These are phyloP conservation scores for Xerocomus minutiporus DNA, from an alignment of 1,284 basidiomycete species.

Conservation along the genomic window DNA sequence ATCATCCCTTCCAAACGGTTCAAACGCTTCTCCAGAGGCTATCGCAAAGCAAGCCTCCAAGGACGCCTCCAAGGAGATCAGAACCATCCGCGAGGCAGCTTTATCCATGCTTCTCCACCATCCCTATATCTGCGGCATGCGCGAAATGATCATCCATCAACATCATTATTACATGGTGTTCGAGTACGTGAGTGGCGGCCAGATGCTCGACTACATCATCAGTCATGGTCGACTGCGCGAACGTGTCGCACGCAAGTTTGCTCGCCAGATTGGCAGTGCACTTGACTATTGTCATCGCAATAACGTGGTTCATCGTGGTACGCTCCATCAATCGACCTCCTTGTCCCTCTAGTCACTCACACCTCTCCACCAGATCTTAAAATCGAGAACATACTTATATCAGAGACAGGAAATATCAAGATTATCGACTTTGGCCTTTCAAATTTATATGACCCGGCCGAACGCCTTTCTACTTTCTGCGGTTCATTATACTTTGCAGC, in stretches of 20 bases:
- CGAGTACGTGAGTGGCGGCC: constrained; percentile 97
- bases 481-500: constrained; percentile 98
- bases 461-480: constrained; percentile 91
- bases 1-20: constrained; percentile 42
- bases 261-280: constrained; percentile 92
- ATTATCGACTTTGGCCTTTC: constrained; percentile 99
- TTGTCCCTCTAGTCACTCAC: constrained; percentile 8
- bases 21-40: constrained; percentile 48
- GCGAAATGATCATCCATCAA: constrained; percentile 93
- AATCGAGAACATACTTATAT: constrained; percentile 99
- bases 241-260: constrained; percentile 94
- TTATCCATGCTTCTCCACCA: constrained; percentile 93
- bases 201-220: constrained; percentile 99
- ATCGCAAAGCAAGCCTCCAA: constrained; percentile 81
- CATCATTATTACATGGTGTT: constrained; percentile 99
- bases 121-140: constrained; percentile 99
- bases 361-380: constrained; percentile 67
- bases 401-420: constrained; percentile 98
- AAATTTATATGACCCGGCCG: constrained; percentile 87
- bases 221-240: constrained; percentile 95
- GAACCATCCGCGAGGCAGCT: constrained; percentile 93
- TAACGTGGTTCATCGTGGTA: constrained; percentile 90
- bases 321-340: constrained; percentile 19
- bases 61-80: constrained; percentile 94
- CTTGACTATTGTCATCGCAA: constrained; percentile 97